phyloP scores from a whole-genome alignment of 2,329 filamentous ascomycete genomes.

The Claviceps sp. region DNA sequence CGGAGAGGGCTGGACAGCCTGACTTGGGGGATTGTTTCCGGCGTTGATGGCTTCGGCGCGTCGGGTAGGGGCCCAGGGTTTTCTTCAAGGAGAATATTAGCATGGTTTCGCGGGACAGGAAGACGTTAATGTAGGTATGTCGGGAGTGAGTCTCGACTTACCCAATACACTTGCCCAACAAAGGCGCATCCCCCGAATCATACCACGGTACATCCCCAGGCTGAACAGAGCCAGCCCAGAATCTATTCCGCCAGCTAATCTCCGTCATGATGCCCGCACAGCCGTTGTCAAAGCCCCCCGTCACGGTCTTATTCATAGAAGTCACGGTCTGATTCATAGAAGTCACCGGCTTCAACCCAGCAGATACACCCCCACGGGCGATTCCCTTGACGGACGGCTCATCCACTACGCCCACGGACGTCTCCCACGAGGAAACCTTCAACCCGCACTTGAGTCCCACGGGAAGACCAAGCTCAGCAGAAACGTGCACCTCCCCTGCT shows the following conservation, averaged over 20 bases:
- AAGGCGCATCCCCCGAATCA: conserved; percentile 12
- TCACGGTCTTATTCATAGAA: background rate
- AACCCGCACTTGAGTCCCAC: conserved; percentile 14
- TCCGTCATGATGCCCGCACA: conserved; percentile 16
- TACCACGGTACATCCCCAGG: conserved; percentile 7
- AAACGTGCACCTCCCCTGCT: conserved; percentile 13
- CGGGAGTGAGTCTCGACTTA: conserved; percentile 5
- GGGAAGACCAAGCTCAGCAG: conserved; percentile 16
- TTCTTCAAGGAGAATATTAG: no score
- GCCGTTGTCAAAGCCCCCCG: conserved; percentile 10
- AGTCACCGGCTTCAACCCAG: conserved; percentile 2
- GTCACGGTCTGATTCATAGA: background rate
- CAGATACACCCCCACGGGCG: conserved; percentile 10
- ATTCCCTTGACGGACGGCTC: conserved; percentile 16
- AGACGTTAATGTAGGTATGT: no score
- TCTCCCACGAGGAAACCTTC: conserved; percentile 11
- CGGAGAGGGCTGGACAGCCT: no score
- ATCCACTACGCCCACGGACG: conserved; percentile 12
- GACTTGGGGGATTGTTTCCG: no score
- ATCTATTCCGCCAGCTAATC: conserved; percentile 16
- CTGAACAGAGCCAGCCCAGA: conserved; percentile 11
- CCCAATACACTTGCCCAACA: conserved; percentile 12
- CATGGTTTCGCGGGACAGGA: no score
- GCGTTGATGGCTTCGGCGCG: no score
- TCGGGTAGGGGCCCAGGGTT: no score